phyloP scores from a whole-genome alignment of 768 basidiomycete species.

The Tephrocybe sp. region DNA sequence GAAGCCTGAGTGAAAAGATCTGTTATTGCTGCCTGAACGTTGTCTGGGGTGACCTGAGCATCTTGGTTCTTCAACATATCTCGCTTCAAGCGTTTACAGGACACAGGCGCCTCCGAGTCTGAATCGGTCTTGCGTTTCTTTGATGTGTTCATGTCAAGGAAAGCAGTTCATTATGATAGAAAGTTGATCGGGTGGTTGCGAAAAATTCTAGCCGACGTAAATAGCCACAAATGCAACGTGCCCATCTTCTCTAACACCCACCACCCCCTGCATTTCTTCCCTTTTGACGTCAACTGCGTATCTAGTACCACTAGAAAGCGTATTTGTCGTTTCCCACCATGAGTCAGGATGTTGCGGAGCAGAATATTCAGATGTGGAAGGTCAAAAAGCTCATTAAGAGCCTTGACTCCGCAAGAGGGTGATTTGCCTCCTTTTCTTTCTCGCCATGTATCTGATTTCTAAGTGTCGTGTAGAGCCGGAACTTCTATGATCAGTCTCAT shows the following conservation, averaged over 20 bases:
- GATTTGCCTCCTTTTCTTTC: slow-evolving; percentile 15
- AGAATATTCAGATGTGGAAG: slow-evolving; percentile 98
- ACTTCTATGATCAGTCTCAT: slow-evolving; percentile 99
- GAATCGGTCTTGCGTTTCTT: slow-evolving; percentile 40
- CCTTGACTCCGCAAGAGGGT: slow-evolving; percentile 93
- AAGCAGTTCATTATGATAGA: slow-evolving; percentile 5
- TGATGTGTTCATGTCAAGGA: slow-evolving; percentile 15
- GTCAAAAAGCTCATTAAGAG: slow-evolving; percentile 99
- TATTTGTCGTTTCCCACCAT: slow-evolving; percentile 50
- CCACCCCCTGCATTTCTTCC: slow-evolving; percentile 22
- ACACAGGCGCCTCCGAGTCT: slow-evolving; percentile 16
- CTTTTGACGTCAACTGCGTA: slow-evolving; percentile 21
- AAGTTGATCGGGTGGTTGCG: slow-evolving; percentile 13
- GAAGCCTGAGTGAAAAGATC: not conserved
- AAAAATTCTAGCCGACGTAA: slow-evolving; percentile 19
- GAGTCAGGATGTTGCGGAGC: slow-evolving; percentile 86
- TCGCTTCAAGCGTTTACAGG: slow-evolving; percentile 34
- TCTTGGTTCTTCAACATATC: slow-evolving; percentile 13
- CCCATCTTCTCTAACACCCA: slow-evolving; percentile 22
- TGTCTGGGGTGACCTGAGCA: slow-evolving; percentile 12
- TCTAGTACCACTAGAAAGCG: slow-evolving; percentile 29
- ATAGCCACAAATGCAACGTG: slow-evolving; percentile 22
- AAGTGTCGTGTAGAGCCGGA: slow-evolving; percentile 61
- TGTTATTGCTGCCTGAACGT: not conserved
- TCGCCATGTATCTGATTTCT: slow-evolving; percentile 24